Base-by-base conservation (phyloP, 495 filamentous ascomycete species). In the Friedmanniomyces simplex region DNA sequence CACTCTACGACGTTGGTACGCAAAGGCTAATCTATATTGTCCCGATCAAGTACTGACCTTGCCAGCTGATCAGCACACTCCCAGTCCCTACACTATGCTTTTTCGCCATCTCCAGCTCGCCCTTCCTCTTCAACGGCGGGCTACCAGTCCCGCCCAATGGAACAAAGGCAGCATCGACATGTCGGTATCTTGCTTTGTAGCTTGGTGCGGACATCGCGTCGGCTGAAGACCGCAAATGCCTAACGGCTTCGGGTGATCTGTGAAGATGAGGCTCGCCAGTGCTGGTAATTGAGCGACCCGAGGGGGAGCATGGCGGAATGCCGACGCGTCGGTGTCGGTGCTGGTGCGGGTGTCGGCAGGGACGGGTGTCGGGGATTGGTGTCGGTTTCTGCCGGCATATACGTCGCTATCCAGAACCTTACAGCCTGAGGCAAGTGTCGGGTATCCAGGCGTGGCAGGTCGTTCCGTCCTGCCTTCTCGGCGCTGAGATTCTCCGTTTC, bases 331-430 rank as follows among this genome's bases (percentile, higher is more conserved):
- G n/a, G n/a, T n/a, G n/a, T n/a, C n/a, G n/a, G n/a, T n/a, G n/a
- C n/a, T n/a, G n/a, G n/a, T n/a, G n/a, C n/a, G n/a, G n/a, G 94
- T 93, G 59, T 82, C 86, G n/a, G 88, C 88, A 12, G 89, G 89
- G 0, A 84, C 68, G 41, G 91, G n/a, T n/a, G n/a, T 72, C 63
- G 53, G 65, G 63, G 24, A 59, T 69, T 39, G 63, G 56, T 21
- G 47, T 62, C 39, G 39, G 39, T 20, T 3, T 43, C 14, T 43
- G 39, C 14, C 39, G 39, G 39, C 39, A 43, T 5, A 16, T 43
- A n/a, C n/a, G n/a, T n/a, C n/a, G n/a, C n/a, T n/a, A n/a, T n/a
- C n/a, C n/a, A n/a, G n/a, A n/a, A n/a, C n/a, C n/a, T n/a, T n/a
- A n/a, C n/a, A n/a, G 39, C 28, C 28, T 10, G 10, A 32, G 2